phyloP scores from a whole-genome alignment of 352 stramenopile genomes.

The Phytophthora pseudosyringae region DNA sequence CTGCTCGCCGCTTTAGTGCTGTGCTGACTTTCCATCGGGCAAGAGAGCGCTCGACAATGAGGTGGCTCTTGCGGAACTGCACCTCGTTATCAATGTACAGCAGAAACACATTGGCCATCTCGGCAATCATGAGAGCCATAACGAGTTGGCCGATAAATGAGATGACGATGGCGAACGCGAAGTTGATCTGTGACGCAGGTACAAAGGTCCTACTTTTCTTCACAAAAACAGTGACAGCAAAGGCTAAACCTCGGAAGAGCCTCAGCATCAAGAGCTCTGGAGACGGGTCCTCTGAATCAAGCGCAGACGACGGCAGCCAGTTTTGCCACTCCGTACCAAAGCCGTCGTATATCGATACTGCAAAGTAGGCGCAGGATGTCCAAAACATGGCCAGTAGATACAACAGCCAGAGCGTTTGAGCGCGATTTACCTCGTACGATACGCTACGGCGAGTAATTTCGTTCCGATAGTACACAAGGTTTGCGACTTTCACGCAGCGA shows the following conservation, averaged over 20 bases:
- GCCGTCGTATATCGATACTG: slow-evolving; percentile 58
- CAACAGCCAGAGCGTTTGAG: slow-evolving; percentile 61
- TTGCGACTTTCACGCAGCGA: slow-evolving; percentile 60
- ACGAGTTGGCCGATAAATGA: slow-evolving; percentile 64
- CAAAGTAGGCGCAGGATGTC: slow-evolving; percentile 70
- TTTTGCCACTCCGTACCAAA: slow-evolving; percentile 63
- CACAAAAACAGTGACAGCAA: slow-evolving; percentile 62
- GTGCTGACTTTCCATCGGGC: slow-evolving; percentile 47
- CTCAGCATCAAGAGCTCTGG: slow-evolving; percentile 44
- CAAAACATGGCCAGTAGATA: slow-evolving; percentile 71
- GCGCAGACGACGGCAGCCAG: slow-evolving; percentile 47
- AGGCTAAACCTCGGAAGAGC: slow-evolving; percentile 56
- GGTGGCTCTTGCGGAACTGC: slow-evolving; percentile 77
- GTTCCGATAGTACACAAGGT: slow-evolving; percentile 65
- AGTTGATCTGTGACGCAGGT: slow-evolving; percentile 47
- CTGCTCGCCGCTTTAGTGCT: slow-evolving; percentile 43
- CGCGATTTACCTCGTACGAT: slow-evolving; percentile 59
- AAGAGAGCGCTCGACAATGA: slow-evolving; percentile 58
- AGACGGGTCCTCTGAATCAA: slow-evolving; percentile 37
- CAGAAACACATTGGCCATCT: slow-evolving; percentile 71
- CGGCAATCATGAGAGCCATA: slow-evolving; percentile 82
- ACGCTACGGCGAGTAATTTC: slow-evolving; percentile 69
- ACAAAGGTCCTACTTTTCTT: slow-evolving; percentile 67
- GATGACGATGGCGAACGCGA: slow-evolving; percentile 56
- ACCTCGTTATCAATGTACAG: slow-evolving; percentile 70